Conservation (phyloP, 2,329 filamentous ascomycete species). For the Trichoderma hamatum region DNA sequence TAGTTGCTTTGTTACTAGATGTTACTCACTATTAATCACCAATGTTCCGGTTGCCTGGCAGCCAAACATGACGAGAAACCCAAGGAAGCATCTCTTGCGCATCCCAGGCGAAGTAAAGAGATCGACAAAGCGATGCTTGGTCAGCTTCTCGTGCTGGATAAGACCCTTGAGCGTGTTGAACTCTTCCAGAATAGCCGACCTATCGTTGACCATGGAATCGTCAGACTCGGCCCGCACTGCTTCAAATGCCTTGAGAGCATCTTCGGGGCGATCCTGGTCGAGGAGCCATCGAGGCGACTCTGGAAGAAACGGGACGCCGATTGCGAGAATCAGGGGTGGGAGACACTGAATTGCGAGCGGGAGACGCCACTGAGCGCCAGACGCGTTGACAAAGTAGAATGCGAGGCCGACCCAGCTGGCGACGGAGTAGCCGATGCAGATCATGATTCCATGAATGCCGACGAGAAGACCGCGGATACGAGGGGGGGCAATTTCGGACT, state of each 20-base stretch:
- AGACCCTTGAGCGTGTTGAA: background rate
- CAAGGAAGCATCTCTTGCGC: background rate
- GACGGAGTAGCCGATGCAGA: slow-evolving; percentile 1
- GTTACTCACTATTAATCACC: slow-evolving; percentile 2
- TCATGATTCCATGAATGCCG: slow-evolving; percentile 16
- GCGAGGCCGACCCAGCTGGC: background rate
- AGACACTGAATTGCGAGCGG: background rate
- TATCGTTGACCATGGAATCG: background rate
- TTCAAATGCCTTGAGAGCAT: slow-evolving; percentile 1
- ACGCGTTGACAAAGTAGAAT: slow-evolving; percentile 6
- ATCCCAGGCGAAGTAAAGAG: background rate
- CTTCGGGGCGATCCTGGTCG: background rate
- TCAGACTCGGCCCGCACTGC: background rate
- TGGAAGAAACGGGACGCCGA: slow-evolving; percentile 5
- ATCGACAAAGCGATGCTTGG: slow-evolving; percentile 2
- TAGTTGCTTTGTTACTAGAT: no score
- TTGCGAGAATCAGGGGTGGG: background rate
- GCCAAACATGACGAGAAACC: slow-evolving; percentile 5
- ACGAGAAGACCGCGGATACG: slow-evolving; percentile 6
- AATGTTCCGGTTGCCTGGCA: background rate
- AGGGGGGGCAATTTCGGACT: slow-evolving; percentile 15
- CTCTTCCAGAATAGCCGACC: background rate
- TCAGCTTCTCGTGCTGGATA: slow-evolving; percentile 5
- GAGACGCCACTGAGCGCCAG: slow-evolving; percentile 10
- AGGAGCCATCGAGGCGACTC: slow-evolving; percentile 13